Base-by-base conservation (phyloP, 805 yeast species). In the Millerago galiae region DNA sequence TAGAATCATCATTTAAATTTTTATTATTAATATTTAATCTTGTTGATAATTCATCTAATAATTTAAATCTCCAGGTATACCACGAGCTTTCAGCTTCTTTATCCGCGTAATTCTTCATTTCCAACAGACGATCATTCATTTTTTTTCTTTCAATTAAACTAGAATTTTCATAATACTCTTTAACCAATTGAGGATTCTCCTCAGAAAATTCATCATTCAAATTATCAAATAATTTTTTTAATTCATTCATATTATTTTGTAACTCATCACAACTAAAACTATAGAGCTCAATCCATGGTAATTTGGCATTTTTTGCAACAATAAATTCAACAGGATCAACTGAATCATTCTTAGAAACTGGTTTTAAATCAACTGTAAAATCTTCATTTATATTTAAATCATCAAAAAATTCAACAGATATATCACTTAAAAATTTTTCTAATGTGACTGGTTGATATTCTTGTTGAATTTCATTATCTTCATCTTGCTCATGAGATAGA, bases 251-350 rank as follows among this genome's bases (percentile, higher is more conserved):
- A 34, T 55, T 54, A 33, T 52, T 54, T 31, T 54, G 59, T 12
- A 58, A 26, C 34, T 56, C 60, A 18, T 44, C 49, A 46, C 61
- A 58, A 36, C 61, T 55, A 38, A 58, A 58, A 21, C 47, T 49
- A 32, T 49, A 52, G 1, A 58, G 45, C 18, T 56, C 61, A 7
- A 58, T 28, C 58, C 58, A 55, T 6, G 61, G 61, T 3, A 55
- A 14, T 18, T 51, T 51, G 2, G 55, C 42, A 24, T 43, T 44
- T 21, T 43, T 52, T 3, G 60, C 56, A 16, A 52, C 44, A 8
- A 48, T 44, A 35, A 41, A 57, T 24, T 56, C 59, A 21, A 49
- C 25, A 6, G 41, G 37, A 4, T 35, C 16, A 3, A 46, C 35
- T 0, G 31, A 11, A 3, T 45, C 34, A 4, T 35, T 18, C 3